Base-by-base conservation (phyloP, 768 basidiomycete genomes). In the Myochromella boudieri region DNA sequence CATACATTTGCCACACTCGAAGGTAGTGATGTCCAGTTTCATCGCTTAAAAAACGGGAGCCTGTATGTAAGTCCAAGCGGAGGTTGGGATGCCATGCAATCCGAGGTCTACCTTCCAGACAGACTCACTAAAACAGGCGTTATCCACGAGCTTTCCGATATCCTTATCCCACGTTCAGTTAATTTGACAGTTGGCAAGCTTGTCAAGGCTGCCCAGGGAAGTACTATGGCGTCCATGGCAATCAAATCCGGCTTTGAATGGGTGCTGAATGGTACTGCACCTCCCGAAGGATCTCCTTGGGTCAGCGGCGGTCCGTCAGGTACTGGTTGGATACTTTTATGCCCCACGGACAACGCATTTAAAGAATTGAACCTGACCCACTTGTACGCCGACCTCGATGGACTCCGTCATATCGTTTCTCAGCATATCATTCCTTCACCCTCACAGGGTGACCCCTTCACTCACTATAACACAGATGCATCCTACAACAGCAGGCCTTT, bases 301-400 rank as follows among this genome's bases (percentile, higher is more conserved):
- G 77, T 76, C 4, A 73, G 82, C 12, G 59, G 64, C 46, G 74
- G 68, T 36, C 57, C 77, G n/a, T 59, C 62, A 15, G 75, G 71
- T 20, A 67, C 64, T 7, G 84, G 85, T 3, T 98, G 95, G 85
- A 95, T 93, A 1, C 65, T 99, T 3, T 75, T 99, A 17, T 94
- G 90, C 55, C 97, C 97, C 3, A 81, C 83, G 5, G 97, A 99
- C 59, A 85, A 87, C 48, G 94, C 95, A 0, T 97, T 98, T 77
- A 86, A 92, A 61, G 70, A 78, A 17, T 68, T 87, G 64, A 95
- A 98, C 68, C 66, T 98, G 47, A 93, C 93, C 0, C 64, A 68
- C 48, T 64, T 93, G 18, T 84, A 83, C 52, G 76, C 74, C 21
- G 76, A 91, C 58, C 48, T 66, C 9, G 73, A 79, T 3, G 58